Evolutionary conservation across 2,329 filamentous ascomycete genomes (phyloP), one percentile per base, ranked within the genome.

Genomic region (Neofusicoccum kwambonambiense): DNA sequence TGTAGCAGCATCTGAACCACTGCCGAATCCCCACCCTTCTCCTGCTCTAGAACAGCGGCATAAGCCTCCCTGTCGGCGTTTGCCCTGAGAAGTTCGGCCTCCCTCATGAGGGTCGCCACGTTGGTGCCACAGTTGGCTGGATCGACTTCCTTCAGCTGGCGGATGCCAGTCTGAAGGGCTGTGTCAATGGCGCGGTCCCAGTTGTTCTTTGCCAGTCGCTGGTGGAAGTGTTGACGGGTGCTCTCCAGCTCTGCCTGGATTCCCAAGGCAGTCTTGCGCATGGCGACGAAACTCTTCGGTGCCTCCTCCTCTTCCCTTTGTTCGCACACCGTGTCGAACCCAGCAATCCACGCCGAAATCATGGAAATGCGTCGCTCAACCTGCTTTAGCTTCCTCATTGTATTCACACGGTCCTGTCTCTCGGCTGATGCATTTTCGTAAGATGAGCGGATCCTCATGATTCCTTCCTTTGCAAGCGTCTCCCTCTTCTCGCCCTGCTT

Each of bases 151-250:
- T 86, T 85, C 39, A 99, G 84, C 71, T 96, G 93, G 67, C 87
- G 86, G 65, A 97, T 81, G 70, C 92, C 92, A 73, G 96, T 92
- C 67, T 93, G 90, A 39, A 98, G 84, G 4, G 95, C 95, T 1
- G 92, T 92, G 72, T 96, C 93, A 67, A 99, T 84, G 51, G 89
- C 86, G 60, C 92, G 88, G 68, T 97, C 92, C 95, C 95, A 99
- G 68, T 89, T 91, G 52, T 84, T 87, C 75, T 90, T 92, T 51
- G 90, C 85, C 60, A 98, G 77, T 71, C 89, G 89, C 73, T 97
- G 91, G 73, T 96, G 92, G 68, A 94, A 90, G 76, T 97, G 93
- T 68, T 97, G 91, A 67, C 94, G 84, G 77, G 93, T 97, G 70
- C 89, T 87, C 76, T 98, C 94, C 51, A 99, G 81, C 78, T 99